Percentiles rank a stretch among this genome's conserved stretches.
Conservation (phyloP, 345 rosid species). For the Lepidium africanum region DNA sequence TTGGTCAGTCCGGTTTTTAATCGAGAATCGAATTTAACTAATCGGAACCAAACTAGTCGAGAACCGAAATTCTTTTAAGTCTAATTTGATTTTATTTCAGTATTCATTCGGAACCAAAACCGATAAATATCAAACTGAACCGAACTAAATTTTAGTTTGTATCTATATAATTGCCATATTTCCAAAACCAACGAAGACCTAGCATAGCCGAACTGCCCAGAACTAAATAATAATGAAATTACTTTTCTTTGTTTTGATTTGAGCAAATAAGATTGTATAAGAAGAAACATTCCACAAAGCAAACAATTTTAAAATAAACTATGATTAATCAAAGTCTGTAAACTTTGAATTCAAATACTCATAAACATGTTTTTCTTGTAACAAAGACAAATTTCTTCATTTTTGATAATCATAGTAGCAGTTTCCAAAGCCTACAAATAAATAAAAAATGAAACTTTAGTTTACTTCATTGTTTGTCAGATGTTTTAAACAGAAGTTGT, state of each 20-base stretch:
- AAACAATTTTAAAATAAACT: not conserved
- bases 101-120: too few species aligned
- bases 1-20: too few species aligned
- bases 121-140: too few species aligned
- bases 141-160: too few species aligned
- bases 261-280: not conserved
- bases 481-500: not conserved
- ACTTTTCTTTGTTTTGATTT: not conserved
- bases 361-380: not conserved
- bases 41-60: too few species aligned
- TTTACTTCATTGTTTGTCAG: not conserved
- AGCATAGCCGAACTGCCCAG: too few species aligned
- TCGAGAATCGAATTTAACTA: too few species aligned
- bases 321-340: not conserved
- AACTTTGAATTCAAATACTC: not conserved
- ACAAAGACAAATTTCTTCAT: not conserved
- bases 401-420: conserved; percentile 36
- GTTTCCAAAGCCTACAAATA: conserved; percentile 42
- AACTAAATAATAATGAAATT: not conserved
- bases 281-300: not conserved
- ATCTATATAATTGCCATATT: too few species aligned
- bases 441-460: not conserved
- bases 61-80: too few species aligned
- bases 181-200: too few species aligned
- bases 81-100: too few species aligned